Percentiles rank a stretch among this genome's conserved stretches.
These are phyloP conservation scores for Globisporangium recalcitrans DNA, from an alignment of 352 stramenopile species.

Conservation along the genomic window DNA sequence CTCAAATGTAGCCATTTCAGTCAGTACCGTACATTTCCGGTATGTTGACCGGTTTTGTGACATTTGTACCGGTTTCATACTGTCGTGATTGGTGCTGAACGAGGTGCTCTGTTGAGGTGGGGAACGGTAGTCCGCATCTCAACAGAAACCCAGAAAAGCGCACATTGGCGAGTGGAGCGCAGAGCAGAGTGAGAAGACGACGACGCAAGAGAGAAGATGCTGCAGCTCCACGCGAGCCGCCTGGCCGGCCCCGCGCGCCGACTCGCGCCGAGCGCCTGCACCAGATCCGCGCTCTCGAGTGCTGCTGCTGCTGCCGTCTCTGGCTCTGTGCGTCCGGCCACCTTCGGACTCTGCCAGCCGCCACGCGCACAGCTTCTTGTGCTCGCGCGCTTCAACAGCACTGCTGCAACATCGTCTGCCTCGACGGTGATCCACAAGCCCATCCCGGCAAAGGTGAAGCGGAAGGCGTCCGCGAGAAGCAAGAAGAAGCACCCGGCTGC, in stretches of 20 bases:
- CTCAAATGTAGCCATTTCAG: background rate
- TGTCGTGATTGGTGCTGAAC: background rate
- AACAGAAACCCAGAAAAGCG: slow-evolving; percentile 1
- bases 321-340: background rate
- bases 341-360: background rate
- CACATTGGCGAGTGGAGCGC: slow-evolving; percentile 5
- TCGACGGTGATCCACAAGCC: slow-evolving; percentile 16
- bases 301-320: background rate
- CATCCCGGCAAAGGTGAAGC: slow-evolving; percentile 20
- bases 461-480: slow-evolving; percentile 12
- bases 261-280: background rate
- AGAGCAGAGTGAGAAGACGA: background rate
- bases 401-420: background rate
- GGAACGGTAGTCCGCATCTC: background rate
- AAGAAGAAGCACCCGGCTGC: slow-evolving; percentile 17
- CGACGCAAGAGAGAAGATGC: slow-evolving; percentile 5
- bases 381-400: slow-evolving; percentile 16
- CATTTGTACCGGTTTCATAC: background rate
- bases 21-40: background rate
- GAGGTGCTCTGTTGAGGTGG: background rate
- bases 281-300: background rate
- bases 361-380: background rate
- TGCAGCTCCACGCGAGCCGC: slow-evolving; percentile 16
- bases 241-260: slow-evolving; percentile 11
- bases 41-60: background rate